These are phyloP conservation scores for Calonectria honghensis DNA, from an alignment of 2,329 filamentous ascomycete genomes.

Conservation along the genomic window DNA sequence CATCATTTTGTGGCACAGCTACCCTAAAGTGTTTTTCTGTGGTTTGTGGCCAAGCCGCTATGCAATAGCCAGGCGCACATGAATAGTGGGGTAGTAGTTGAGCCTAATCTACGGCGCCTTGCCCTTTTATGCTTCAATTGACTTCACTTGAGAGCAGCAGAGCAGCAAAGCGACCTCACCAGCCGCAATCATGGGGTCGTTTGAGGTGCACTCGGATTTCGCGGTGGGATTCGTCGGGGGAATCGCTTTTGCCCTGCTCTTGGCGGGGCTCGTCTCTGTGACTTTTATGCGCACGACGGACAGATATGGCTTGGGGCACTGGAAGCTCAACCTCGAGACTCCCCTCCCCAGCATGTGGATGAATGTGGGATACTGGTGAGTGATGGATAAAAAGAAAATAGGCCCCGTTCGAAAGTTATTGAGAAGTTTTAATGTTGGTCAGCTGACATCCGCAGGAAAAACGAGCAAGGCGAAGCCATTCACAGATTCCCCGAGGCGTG, in stretches of 20 bases:
- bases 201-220: conserved; percentile 48
- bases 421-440: too few species aligned
- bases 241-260: conserved; percentile 43
- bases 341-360: conserved; percentile 75
- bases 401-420: too few species aligned
- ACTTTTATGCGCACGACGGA: conserved; percentile 54
- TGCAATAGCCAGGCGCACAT: background rate
- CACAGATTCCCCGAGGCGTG: conserved; percentile 67
- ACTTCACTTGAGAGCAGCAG: background rate
- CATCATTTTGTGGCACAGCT: background rate
- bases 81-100: conserved; percentile 1
- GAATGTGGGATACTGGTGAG: conserved; percentile 78
- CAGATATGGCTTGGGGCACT: conserved; percentile 72
- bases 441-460: conserved; percentile 54
- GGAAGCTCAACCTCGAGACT: conserved; percentile 70
- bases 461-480: conserved; percentile 55
- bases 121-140: conserved; percentile 12
- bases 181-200: conserved; percentile 31
- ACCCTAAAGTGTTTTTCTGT: conserved; percentile 19
- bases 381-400: conserved; percentile 36
- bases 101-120: background rate
- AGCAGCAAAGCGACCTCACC: background rate
- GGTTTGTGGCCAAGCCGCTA: background rate
- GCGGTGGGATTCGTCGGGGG: conserved; percentile 56
- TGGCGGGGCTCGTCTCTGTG: conserved; percentile 44